Evolutionary conservation across 2,329 filamentous ascomycete genomes (phyloP), one percentile per base, ranked within the genome.

Genomic region (Westerdykella ornata): DNA sequence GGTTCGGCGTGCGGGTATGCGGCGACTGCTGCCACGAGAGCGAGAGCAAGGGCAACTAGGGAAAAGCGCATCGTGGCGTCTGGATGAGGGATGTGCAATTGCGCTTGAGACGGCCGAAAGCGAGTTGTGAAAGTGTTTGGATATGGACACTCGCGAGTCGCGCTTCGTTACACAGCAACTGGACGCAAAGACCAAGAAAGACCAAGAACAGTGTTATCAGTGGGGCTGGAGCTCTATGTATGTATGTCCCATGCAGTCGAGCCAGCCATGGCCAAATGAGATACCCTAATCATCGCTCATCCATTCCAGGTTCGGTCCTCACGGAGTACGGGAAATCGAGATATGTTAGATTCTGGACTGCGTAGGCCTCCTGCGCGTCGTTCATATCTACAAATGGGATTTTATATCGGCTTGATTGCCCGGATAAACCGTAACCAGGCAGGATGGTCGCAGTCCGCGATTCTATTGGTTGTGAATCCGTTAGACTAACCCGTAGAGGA

Each of bases 41-140:
- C 47, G 33, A 57, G 42, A 32, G 47, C 38, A 12, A 59, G 16
- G 4, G 47, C 37, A 1, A 53, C 18, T 19, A 55, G 14, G 8
- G 50, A 14, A 36, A 59, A 13, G 26, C 44, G 51, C 57, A 61
- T 61, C 1, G 30, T 47, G 39, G 16, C 19, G 9, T 13, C 12
- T 17, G 30, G 13, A 11, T 36, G 34, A 33, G 13, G 30, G 8
- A 8, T 8, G 5, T 14, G n/a, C n/a, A 33, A 33, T 5, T 33
- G 30, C 30, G 30, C 16, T 15, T 33, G n/a, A 32, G 30, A 32
- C 15, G 30, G n/a, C 8, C 30, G 30, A 9, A 9, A 7, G 22
- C 8, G 30, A 33, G 14, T 9, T 26, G 7, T 4, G 22, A 2
- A 33, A 15, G 30, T 5, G 30, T 17, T 9, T 4, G 22, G 30